These are phyloP conservation scores for Metschnikowia matae DNA, from an alignment of 805 yeast genomes.

Conservation along the genomic window DNA sequence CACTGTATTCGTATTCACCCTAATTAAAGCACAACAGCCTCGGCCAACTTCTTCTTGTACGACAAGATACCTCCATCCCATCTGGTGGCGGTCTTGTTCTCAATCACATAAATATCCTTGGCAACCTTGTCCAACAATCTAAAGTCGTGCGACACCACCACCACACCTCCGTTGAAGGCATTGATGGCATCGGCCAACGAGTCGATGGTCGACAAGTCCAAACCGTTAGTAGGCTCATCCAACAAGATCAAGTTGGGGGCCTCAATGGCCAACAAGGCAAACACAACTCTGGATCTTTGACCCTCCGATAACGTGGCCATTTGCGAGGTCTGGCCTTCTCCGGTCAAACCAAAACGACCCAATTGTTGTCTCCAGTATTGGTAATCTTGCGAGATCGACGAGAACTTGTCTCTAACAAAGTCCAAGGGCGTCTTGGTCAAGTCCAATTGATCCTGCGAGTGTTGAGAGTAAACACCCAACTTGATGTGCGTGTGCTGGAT, in stretches of 20 bases:
- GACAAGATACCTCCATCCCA: constrained; percentile 92
- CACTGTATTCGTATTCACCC: background rate
- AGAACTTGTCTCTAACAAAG: constrained; percentile 92
- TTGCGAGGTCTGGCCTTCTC: constrained; percentile 97
- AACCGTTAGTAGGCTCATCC: constrained; percentile 99
- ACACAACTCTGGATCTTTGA: constrained; percentile 98
- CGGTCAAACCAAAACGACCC: constrained; percentile 97
- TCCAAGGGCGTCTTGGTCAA: constrained; percentile 92
- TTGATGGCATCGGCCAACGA: constrained; percentile 96
- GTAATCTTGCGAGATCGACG: constrained; percentile 90
- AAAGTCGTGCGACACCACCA: constrained; percentile 98
- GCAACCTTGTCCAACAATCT: constrained; percentile 96
- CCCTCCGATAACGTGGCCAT: constrained; percentile 99
- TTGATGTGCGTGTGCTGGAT: constrained; percentile 96
- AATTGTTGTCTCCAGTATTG: constrained; percentile 98
- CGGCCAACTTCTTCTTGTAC: constrained; percentile 92
- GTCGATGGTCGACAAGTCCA: constrained; percentile 97
- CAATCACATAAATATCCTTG: constrained; percentile 94
- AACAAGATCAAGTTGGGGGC: constrained; percentile 89
- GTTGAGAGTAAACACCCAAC: constrained; percentile 98
- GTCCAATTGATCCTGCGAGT: constrained; percentile 97
- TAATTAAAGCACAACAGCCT: constrained; percentile 65
- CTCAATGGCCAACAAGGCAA: constrained; percentile 92
- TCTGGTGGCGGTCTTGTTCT: constrained; percentile 90
- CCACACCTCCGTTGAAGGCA: constrained; percentile 95